Percentiles rank a stretch among this genome's conserved stretches.
Evolutionary conservation across 1,284 basidiomycete genomes (phyloP).

Genomic region (Trichosporon asahii): DNA sequence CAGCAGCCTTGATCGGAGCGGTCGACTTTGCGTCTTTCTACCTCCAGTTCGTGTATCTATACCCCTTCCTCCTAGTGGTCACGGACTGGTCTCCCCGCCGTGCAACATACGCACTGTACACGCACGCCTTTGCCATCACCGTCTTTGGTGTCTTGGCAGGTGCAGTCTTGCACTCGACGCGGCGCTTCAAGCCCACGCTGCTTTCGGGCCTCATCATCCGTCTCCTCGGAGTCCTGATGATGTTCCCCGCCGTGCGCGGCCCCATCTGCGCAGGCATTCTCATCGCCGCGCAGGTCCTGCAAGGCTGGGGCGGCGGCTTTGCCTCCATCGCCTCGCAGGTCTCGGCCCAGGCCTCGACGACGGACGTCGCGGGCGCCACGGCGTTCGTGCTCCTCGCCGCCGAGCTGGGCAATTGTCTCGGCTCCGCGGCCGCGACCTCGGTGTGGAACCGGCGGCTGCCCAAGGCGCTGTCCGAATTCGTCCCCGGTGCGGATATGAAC

Average conservation of each 20-base stretch:
- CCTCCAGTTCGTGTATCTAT: conserved; percentile 45
- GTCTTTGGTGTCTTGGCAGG: conserved; percentile 54
- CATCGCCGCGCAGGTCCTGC: conserved; percentile 59
- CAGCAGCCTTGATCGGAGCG: conserved; percentile 64
- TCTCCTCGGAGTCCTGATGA: conserved; percentile 64
- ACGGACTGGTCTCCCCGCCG: conserved; percentile 41
- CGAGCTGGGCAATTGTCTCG: conserved; percentile 58
- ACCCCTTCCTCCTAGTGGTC: conserved; percentile 47
- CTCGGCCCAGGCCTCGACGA: conserved; percentile 71
- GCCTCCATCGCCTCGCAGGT: conserved; percentile 68
- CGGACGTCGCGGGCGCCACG: conserved; percentile 74
- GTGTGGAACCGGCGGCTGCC: conserved; percentile 54
- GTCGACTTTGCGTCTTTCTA: conserved; percentile 66
- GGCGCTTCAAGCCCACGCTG: conserved; percentile 58
- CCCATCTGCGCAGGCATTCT: conserved; percentile 54
- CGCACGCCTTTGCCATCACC: conserved; percentile 49
- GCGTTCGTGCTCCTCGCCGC: conserved; percentile 69
- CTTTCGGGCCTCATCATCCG: conserved; percentile 66
- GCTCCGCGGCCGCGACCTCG: conserved; percentile 52
- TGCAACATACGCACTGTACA: conserved; percentile 46
- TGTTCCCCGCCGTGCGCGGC: conserved; percentile 68
- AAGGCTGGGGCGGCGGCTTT: conserved; percentile 58
- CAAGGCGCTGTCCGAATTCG: conserved; percentile 56
- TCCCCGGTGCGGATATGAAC: background rate
- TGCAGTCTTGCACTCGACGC: conserved; percentile 49